Evolutionary conservation across 495 filamentous ascomycete genomes (phyloP), one percentile per base, ranked within the genome.

Genomic region (Peziza echinospora): DNA sequence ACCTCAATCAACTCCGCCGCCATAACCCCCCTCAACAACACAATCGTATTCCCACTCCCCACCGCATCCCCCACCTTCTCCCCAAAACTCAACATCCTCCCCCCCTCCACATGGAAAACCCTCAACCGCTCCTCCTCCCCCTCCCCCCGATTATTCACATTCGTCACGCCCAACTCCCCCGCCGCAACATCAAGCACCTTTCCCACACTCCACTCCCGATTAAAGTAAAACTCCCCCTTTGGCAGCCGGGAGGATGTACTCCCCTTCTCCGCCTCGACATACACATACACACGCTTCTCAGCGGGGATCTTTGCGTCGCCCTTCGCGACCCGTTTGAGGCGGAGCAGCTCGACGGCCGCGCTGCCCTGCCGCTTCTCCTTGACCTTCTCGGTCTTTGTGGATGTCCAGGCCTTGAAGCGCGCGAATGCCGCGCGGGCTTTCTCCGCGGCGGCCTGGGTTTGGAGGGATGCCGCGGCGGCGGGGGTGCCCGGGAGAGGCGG

Each of bases 101-200:
- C 91, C 0, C 76, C 78, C 58, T 96, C 89, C 0, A 94, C 80
- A 62, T 96, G 87, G 48, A 89, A 97, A 1, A 97, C 72, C 28
- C 87, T 61, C 51, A 97, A 55, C 56, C 74, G 73, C 24, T 81
- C 78, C 62, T 80, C 76, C 65, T 92, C 84, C 13, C 78, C 70
- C 23, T 69, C 73, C 17, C 68, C 77, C 47, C 82, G 70, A 59
- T 93, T 94, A 56, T 94, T 94, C 49, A 91, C 53, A 60, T 94
- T 94, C 63, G 82, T 69, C 28, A 93, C 75, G 58, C 80, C 76
- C 48, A 94, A 59, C 50, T 71, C 75, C 64, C 71, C 74, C 11
- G 91, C 87, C 41, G 83, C 91, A 26, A 81, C 78, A 59, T 97
- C 89, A 47, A 97, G 65, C 48, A 96, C 71, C 47, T 83, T 63